phyloP scores from a whole-genome alignment of 768 basidiomycete genomes.

The Tricholomella constricta region DNA sequence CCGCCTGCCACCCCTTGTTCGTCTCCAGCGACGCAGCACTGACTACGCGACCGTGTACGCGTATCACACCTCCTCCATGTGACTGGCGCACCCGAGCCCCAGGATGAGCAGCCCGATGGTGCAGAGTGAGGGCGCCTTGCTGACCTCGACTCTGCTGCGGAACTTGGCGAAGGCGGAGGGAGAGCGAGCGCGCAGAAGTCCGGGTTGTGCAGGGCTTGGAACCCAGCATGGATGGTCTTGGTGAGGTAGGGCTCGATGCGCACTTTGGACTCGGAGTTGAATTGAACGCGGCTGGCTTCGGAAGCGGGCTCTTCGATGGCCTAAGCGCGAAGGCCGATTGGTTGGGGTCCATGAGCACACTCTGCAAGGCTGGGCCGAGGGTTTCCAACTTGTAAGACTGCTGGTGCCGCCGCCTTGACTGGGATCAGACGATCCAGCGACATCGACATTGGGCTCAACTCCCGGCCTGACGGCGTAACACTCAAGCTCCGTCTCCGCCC shows the following conservation, averaged over 20 bases:
- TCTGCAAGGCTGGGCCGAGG: constrained; percentile 34
- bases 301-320: constrained; percentile 15
- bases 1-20: constrained; percentile 47
- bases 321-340: constrained; percentile 19
- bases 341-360: constrained; percentile 24
- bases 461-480: constrained; percentile 30
- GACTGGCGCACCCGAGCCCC: constrained; percentile 61
- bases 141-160: constrained; percentile 40
- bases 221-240: constrained; percentile 1
- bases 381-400: no score
- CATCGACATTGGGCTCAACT: constrained; percentile 17
- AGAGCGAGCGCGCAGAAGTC: constrained; percentile 25
- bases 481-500: constrained; percentile 44
- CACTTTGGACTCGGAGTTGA: neutral
- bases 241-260: constrained; percentile 11
- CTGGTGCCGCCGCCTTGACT: neutral
- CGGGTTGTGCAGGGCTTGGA: constrained; percentile 1
- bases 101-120: constrained; percentile 67
- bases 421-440: constrained; percentile 10
- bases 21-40: constrained; percentile 49
- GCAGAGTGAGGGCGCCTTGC: constrained; percentile 51
- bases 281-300: neutral
- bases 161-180: constrained; percentile 55
- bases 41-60: constrained; percentile 74
- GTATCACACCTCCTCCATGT: constrained; percentile 60